phyloP scores from a whole-genome alignment of 2,329 filamentous ascomycete genomes.

The Colletotrichum gloeosporioides region DNA sequence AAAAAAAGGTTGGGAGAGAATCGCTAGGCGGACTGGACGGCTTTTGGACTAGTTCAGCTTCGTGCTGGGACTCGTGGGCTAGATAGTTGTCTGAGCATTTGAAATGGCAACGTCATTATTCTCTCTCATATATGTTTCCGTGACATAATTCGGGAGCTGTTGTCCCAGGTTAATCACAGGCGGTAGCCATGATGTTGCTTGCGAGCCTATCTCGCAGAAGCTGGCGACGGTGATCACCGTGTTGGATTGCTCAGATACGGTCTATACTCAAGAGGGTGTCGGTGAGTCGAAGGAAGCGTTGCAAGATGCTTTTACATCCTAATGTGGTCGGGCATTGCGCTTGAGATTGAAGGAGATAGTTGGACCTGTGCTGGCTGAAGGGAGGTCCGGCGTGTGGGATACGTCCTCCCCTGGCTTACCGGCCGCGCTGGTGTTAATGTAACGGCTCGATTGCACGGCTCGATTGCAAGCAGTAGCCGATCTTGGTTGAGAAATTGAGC shows the following conservation, averaged over 20 bases:
- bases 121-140: not conserved
- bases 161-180: too few relatives aligned
- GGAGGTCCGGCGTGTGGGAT: not conserved
- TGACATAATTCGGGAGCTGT: not conserved
- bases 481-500: not conserved
- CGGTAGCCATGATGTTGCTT: not conserved
- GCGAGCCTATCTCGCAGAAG: not conserved
- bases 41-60: constrained; percentile 10
- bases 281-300: not conserved
- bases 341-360: too few relatives aligned
- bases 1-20: constrained; percentile 21
- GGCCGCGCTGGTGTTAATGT: not conserved
- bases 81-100: constrained; percentile 18
- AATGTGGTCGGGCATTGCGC: too few relatives aligned
- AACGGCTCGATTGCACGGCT: not conserved
- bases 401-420: not conserved
- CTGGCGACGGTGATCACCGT: not conserved
- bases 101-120: constrained; percentile 15
- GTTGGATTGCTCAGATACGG: not conserved
- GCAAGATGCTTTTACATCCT: not conserved
- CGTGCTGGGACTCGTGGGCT: constrained; percentile 4
- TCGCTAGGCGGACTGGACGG: constrained; percentile 15
- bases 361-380: not conserved
- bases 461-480: not conserved
- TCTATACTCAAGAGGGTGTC: not conserved